These are phyloP conservation scores for Solanum hybrid DNA, from an alignment of 305 asterid genomes.

Conservation along the genomic window DNA sequence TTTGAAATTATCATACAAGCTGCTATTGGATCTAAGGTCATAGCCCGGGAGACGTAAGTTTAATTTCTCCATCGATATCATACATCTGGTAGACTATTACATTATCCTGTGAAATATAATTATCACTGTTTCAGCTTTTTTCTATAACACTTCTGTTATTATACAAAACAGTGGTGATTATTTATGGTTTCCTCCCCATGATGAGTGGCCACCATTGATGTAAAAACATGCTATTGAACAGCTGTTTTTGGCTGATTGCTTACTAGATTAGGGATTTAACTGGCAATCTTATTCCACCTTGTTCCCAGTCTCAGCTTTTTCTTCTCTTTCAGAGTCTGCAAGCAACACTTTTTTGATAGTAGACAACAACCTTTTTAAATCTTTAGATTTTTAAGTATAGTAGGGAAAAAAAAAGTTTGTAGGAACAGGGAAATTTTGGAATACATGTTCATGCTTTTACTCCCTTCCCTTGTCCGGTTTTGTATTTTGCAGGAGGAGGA, in stretches of 20 bases:
- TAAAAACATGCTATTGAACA: not conserved
- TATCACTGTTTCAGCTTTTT: not conserved
- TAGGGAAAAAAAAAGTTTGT: not conserved
- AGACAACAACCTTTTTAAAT: not conserved
- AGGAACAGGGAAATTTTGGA: not conserved
- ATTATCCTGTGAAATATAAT: not conserved
- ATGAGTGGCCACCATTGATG: not conserved
- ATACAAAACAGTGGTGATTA: not conserved
- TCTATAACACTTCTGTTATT: not conserved
- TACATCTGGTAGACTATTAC: not conserved
- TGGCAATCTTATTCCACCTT: not conserved
- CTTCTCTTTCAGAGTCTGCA: not conserved
- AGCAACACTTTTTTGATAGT: not conserved
- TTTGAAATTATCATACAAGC: slow-evolving; percentile 95
- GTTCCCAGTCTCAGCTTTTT: not conserved
- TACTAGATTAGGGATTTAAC: not conserved
- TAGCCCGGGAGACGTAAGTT: slow-evolving; percentile 94
- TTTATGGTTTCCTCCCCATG: not conserved
- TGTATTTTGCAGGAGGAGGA: not conserved
- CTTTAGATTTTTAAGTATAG: not conserved
- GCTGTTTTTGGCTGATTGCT: not conserved
- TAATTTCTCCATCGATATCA: not conserved
- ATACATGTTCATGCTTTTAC: not conserved
- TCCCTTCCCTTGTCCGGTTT: not conserved
- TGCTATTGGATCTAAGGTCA: slow-evolving; percentile 80